Evolutionary conservation across 331 rosid species (phyloP).

Genomic region (Phaseolus coccineus): DNA sequence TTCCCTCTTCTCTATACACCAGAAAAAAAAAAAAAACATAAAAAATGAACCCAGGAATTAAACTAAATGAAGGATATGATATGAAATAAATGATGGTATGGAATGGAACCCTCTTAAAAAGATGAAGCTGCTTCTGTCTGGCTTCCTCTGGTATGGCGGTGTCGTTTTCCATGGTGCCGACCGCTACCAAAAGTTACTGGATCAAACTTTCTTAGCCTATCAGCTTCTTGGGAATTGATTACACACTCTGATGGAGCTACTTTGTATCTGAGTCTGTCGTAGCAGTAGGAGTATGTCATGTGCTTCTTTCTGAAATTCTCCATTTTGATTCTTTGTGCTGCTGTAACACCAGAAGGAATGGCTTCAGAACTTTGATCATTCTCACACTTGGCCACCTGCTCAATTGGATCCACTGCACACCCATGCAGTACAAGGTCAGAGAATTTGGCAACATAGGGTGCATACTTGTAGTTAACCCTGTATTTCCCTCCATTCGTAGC

Average conservation of each 20-base stretch:
- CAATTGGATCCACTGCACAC: conserved; percentile 84
- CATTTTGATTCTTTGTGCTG: conserved; percentile 70
- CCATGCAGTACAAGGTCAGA: conserved; percentile 87
- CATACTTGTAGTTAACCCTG: conserved; percentile 90
- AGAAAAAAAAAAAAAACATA: background rate
- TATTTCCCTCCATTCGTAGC: conserved; percentile 99
- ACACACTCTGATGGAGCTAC: conserved; percentile 77
- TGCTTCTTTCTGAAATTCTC: conserved; percentile 82
- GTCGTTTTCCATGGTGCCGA: conserved; percentile 73
- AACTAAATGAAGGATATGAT: conserved; percentile 26
- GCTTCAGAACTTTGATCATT: conserved; percentile 49
- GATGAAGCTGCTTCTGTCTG: conserved; percentile 58
- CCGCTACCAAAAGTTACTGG: conserved; percentile 92
- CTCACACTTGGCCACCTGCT: conserved; percentile 68
- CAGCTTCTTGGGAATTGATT: conserved; percentile 72
- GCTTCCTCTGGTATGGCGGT: conserved; percentile 60
- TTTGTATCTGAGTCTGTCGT: conserved; percentile 74
- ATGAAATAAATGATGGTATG: background rate
- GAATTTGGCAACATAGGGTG: conserved; percentile 81
- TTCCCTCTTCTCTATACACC: conserved; percentile 60
- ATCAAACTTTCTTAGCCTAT: conserved; percentile 76
- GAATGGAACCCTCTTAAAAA: conserved; percentile 45
- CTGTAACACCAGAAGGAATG: conserved; percentile 67
- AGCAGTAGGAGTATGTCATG: conserved; percentile 95
- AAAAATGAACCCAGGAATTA: conserved; percentile 52